These are phyloP conservation scores for Daldinia sp. DNA, from an alignment of 2,329 filamentous ascomycete species.

Conservation along the genomic window DNA sequence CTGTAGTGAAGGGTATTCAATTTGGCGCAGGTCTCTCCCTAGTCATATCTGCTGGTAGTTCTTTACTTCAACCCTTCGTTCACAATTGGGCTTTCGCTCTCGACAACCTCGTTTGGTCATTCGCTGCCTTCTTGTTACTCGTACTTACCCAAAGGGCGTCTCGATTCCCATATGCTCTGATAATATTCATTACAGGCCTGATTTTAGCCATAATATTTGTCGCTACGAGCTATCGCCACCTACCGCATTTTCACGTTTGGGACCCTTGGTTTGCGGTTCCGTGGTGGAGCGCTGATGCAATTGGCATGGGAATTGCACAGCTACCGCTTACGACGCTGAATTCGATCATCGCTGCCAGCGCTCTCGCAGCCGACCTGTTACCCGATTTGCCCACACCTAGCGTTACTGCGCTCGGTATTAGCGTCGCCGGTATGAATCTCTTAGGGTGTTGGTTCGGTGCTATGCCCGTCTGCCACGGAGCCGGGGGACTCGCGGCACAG, in stretches of 20 bases:
- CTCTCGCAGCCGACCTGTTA: constrained; percentile 79
- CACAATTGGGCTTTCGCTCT: constrained; percentile 70
- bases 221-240: constrained; percentile 41
- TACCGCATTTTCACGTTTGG: constrained; percentile 68
- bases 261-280: constrained; percentile 62
- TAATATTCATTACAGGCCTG: constrained; percentile 74
- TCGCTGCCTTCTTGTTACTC: constrained; percentile 76
- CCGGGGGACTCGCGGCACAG: constrained; percentile 88
- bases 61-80: constrained; percentile 69
- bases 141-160: constrained; percentile 71
- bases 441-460: constrained; percentile 88
- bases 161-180: constrained; percentile 79
- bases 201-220: constrained; percentile 65
- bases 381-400: constrained; percentile 72
- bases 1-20: constrained; percentile 94
- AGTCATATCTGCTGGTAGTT: constrained; percentile 76
- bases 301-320: constrained; percentile 78
- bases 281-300: constrained; percentile 51
- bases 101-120: constrained; percentile 81
- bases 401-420: constrained; percentile 80
- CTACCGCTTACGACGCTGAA: constrained; percentile 92
- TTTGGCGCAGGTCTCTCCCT: constrained; percentile 88
- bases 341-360: constrained; percentile 86
- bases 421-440: constrained; percentile 85
- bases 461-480: constrained; percentile 92